phyloP scores from a whole-genome alignment of 257 asterid species.

The Solanum pennellii region DNA sequence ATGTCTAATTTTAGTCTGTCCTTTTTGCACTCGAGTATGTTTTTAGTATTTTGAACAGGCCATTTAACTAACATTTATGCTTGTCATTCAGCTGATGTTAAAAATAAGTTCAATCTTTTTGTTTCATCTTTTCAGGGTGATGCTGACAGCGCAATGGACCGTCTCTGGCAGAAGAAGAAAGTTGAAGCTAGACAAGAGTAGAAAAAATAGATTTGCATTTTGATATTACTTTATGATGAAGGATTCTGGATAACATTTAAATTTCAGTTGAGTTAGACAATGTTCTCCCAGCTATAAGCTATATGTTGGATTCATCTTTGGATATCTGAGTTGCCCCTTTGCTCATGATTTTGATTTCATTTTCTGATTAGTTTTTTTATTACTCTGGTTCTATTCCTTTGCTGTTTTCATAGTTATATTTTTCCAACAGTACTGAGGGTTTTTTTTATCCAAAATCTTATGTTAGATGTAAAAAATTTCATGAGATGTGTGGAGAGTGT shows the following conservation, averaged over 20 bases:
- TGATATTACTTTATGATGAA: neutral
- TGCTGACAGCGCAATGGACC: conserved; percentile 17
- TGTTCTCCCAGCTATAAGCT: neutral
- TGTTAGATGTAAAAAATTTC: neutral
- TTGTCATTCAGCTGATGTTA: neutral
- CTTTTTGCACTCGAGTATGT: neutral
- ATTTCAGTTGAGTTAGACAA: neutral
- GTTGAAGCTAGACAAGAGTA: conserved; percentile 11
- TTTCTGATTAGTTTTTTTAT: neutral
- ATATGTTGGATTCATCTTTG: neutral
- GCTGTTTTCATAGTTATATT: neutral
- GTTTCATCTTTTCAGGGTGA: conserved; percentile 12
- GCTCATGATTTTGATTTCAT: neutral
- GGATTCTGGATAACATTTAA: neutral
- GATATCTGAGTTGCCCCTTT: neutral
- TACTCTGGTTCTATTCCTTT: too few species aligned
- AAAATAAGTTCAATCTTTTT: neutral
- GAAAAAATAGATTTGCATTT: neutral
- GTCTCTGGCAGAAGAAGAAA: conserved; percentile 23
- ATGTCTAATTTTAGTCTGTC: neutral
- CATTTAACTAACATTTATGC: neutral
- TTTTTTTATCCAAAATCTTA: neutral
- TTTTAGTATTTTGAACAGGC: neutral
- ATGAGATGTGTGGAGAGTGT: neutral
- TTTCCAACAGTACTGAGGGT: neutral